Evolutionary conservation across 768 basidiomycete species (phyloP).

Genomic region (Agaricus bisporus): DNA sequence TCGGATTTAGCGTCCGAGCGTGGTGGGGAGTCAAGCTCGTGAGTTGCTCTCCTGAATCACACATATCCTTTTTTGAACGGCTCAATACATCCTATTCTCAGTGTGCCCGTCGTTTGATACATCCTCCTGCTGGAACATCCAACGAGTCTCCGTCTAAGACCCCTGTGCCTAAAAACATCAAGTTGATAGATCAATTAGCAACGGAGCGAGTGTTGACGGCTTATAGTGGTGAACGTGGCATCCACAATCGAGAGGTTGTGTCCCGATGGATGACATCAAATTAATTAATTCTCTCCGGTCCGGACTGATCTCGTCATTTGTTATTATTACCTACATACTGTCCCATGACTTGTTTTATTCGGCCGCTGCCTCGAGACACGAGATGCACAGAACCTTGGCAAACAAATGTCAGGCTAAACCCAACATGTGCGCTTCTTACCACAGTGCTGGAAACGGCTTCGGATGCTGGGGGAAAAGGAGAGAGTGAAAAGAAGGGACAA

Average conservation of each 20-base stretch:
- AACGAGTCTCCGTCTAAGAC: constrained; percentile 54
- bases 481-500: no score
- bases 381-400: no score
- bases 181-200: constrained; percentile 62
- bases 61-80: not conserved
- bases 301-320: not conserved
- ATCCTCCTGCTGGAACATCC: constrained; percentile 25
- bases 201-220: constrained; percentile 63
- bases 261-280: constrained; percentile 35
- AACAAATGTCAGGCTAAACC: no score
- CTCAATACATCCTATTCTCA: constrained; percentile 17
- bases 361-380: not conserved
- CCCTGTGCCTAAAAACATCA: constrained; percentile 46
- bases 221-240: constrained; percentile 45
- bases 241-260: constrained; percentile 36
- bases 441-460: no score
- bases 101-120: constrained; percentile 55
- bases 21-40: constrained; percentile 86
- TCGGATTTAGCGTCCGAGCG: constrained; percentile 60
- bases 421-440: no score
- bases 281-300: constrained; percentile 6
- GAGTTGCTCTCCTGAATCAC: constrained; percentile 19
- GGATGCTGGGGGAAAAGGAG: no score
- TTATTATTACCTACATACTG: not conserved
- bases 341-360: not conserved